Conservation (phyloP, 2,329 filamentous ascomycete species). For the Penicillium verrucosum region DNA sequence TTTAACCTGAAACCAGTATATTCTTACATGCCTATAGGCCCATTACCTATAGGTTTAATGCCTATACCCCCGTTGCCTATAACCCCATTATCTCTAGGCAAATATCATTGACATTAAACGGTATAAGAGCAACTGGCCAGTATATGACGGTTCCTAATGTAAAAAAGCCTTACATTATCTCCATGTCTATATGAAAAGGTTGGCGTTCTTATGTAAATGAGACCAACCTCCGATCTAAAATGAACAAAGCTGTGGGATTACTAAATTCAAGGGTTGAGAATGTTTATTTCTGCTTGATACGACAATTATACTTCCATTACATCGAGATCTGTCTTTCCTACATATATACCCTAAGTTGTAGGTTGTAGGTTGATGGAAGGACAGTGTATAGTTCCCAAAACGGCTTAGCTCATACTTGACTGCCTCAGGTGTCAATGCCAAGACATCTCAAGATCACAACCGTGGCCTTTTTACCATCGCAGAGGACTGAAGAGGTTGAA, state of each 20-base stretch:
- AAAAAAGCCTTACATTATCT: too few relatives aligned
- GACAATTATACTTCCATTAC: neutral
- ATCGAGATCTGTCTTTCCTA: neutral
- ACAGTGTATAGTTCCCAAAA: constrained; percentile 3
- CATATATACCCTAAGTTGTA: neutral
- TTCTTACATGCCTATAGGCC: too few relatives aligned
- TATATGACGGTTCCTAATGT: too few relatives aligned
- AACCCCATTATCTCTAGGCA: too few relatives aligned
- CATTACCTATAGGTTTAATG: too few relatives aligned
- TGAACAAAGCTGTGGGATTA: neutral
- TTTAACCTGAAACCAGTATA: too few relatives aligned
- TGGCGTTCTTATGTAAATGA: too few relatives aligned
- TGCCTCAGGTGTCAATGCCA: constrained; percentile 3
- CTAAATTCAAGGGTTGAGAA: rapidly evolving
- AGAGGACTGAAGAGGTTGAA: neutral
- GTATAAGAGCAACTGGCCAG: too few relatives aligned
- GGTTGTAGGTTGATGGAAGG: neutral
- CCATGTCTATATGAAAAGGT: too few relatives aligned
- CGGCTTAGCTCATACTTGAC: neutral
- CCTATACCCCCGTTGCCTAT: too few relatives aligned
- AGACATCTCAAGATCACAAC: constrained; percentile 1
- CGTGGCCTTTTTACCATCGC: constrained; percentile 6
- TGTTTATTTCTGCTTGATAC: neutral
- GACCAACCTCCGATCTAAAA: too few relatives aligned
- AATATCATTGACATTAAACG: too few relatives aligned